Conservation (phyloP, 768 basidiomycete genomes). For the Cyclocybe cylindracea region DNA sequence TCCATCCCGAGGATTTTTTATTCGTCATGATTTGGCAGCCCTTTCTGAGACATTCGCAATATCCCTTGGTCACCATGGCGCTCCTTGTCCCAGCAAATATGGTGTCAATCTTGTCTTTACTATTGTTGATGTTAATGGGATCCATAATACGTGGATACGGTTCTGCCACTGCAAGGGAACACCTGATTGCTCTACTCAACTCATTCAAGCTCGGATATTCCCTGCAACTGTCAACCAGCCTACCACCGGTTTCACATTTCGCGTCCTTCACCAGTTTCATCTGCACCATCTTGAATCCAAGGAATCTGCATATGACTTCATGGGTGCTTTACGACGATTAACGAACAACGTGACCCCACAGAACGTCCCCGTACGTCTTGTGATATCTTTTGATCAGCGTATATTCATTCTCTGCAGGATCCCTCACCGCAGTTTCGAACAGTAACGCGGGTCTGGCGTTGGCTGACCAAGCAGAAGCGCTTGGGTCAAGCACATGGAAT, state of each 20-base stretch:
- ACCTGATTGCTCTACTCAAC: constrained; percentile 17
- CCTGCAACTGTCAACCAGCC: constrained; percentile 24
- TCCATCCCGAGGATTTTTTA: constrained; percentile 10
- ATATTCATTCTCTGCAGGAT: constrained; percentile 15
- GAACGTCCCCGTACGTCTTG: constrained; percentile 15
- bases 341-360: constrained; percentile 21
- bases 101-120: constrained; percentile 2
- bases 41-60: constrained; percentile 8
- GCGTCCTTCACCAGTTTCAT: constrained; percentile 22
- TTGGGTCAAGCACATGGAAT: constrained; percentile 26
- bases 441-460: constrained; percentile 21
- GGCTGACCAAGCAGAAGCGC: constrained; percentile 11
- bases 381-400: neutral
- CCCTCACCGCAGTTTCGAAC: constrained; percentile 19
- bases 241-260: constrained; percentile 23
- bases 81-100: constrained; percentile 6
- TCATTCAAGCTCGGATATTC: constrained; percentile 23
- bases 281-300: constrained; percentile 24
- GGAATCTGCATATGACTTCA: constrained; percentile 23
- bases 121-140: constrained; percentile 25
- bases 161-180: constrained; percentile 22
- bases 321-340: constrained; percentile 19
- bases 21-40: constrained; percentile 21
- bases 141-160: constrained; percentile 21
- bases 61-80: constrained; percentile 20